Percentiles rank a stretch among this genome's conserved stretches.
Evolutionary conservation across 1,284 basidiomycete genomes (phyloP).

Genomic region (Moesziomyces sp.): DNA sequence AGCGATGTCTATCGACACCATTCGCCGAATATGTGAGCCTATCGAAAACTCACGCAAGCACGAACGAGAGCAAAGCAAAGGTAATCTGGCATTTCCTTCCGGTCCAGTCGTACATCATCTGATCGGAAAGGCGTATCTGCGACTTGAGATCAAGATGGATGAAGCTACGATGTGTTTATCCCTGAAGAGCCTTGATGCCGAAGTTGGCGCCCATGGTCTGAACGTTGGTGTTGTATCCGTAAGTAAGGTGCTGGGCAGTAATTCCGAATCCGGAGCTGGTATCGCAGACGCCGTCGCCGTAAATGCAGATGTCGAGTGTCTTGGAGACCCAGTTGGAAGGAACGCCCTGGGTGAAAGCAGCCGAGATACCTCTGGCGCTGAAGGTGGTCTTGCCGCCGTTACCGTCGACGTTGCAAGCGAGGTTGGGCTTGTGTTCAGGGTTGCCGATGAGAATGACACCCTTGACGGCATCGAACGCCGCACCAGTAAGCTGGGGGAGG

Average conservation of each 20-base stretch:
- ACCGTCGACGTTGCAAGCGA: conserved; percentile 63
- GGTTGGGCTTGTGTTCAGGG: conserved; percentile 58
- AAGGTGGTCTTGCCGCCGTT: conserved; percentile 56
- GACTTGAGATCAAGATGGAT: background rate
- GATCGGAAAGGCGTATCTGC: background rate
- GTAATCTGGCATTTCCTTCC: no score
- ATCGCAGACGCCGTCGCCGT: conserved; percentile 64
- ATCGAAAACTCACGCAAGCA: no score
- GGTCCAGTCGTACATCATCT: no score
- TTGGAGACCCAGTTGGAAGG: conserved; percentile 56
- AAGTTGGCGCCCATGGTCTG: conserved; percentile 56
- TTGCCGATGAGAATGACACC: conserved; percentile 66
- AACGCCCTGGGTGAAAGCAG: conserved; percentile 29
- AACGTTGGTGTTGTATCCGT: conserved; percentile 38
- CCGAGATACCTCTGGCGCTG: conserved; percentile 42
- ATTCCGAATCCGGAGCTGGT: conserved; percentile 50
- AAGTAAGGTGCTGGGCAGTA: conserved; percentile 54
- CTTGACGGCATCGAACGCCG: conserved; percentile 56
- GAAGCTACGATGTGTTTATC: background rate
- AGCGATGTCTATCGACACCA: no score
- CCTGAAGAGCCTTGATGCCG: conserved; percentile 35
- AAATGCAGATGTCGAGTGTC: conserved; percentile 63
- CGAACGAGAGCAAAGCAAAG: no score
- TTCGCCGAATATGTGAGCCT: no score
- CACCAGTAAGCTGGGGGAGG: conserved; percentile 44